Conservation (phyloP, 202 grass and related monocot genomes). For the Zoysia matrella region DNA sequence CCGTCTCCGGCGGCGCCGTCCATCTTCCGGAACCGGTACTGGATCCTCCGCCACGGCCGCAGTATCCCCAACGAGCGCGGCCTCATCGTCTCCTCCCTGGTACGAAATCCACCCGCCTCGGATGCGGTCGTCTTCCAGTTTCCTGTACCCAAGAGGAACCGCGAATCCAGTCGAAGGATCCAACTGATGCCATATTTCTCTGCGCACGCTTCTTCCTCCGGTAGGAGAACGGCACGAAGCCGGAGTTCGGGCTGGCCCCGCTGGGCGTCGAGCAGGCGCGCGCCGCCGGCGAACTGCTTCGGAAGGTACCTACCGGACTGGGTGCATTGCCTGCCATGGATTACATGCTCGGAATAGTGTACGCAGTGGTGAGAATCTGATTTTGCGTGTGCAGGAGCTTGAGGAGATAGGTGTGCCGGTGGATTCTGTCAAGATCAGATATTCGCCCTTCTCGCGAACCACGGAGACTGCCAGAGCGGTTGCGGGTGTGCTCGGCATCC, state of each 20-base stretch:
- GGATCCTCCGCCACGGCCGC: conserved; percentile 82
- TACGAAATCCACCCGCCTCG: background rate
- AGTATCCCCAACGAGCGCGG: conserved; percentile 88
- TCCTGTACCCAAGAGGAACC: background rate
- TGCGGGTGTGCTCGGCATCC: conserved; percentile 60
- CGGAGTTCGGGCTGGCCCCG: conserved; percentile 74
- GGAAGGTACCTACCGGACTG: conserved; percentile 45
- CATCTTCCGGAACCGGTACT: conserved; percentile 64
- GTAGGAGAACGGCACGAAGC: conserved; percentile 76
- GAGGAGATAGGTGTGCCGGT: conserved; percentile 49
- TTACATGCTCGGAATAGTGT: background rate
- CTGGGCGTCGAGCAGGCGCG: conserved; percentile 77
- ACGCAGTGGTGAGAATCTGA: background rate
- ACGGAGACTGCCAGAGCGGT: conserved; percentile 72
- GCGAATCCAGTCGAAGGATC: background rate
- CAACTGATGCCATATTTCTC: background rate
- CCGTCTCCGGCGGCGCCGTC: background rate
- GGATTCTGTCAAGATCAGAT: conserved; percentile 65
- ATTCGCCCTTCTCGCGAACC: conserved; percentile 86
- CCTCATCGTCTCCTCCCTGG: conserved; percentile 88
- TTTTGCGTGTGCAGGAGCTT: conserved; percentile 56
- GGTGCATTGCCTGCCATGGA: background rate
- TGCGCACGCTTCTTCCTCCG: background rate
- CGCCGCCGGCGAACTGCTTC: conserved; percentile 67
- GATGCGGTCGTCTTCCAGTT: background rate